Evolutionary conservation across 139 green algal species (phyloP), one percentile per base, ranked within the genome.

Genomic region (Chlorella sp.): DNA sequence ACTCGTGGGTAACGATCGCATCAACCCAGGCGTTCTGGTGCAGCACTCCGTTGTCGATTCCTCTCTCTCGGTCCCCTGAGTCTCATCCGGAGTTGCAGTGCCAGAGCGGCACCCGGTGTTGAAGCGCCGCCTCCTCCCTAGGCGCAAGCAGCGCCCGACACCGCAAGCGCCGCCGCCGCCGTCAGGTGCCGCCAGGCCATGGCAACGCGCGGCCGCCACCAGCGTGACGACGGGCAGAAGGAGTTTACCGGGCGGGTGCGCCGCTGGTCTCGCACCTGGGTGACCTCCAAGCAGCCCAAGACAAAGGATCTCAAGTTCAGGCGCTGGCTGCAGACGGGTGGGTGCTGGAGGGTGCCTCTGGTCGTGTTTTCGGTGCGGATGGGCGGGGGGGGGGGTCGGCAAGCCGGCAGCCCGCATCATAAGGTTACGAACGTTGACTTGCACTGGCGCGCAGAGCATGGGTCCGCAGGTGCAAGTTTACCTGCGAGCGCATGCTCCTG

Each of bases 291-390:
- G 26, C 32, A 83, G 86, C 73, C 86, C 34, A 89, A 89, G 24
- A 71, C 53, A 39, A 89, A 89, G 34, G 73, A 83, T 22, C 73
- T 89, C 48, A 83, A 89, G 86, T 89, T 89, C 73, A 11, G 76
- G 21, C 71, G 86, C 11, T 89, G 86, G 86, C 42, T 39, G 86
- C 73, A 73, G 76, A 89, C 86, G 37, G 86, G 86, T 89, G 86
- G 7, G 71, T 12, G 18, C n/a, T 30, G 48, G 48, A 57, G 48
- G 48, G 48, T 57, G 48, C 48, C 5, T 16, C 9, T 57, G 48
- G 48, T 57, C 48, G 48, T 5, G 48, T 57, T 9, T 5, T 5
- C 48, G 9, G 48, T 57, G 48, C 48, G 48, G 48, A 16, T n/a
- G n/a, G 48, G 48, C 48, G 9, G 48, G 48, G 48, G 68, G 1